Evolutionary conservation across 2,329 filamentous ascomycete genomes (phyloP), one percentile per base, ranked within the genome.

Genomic region (Aspergillus brasiliensis): DNA sequence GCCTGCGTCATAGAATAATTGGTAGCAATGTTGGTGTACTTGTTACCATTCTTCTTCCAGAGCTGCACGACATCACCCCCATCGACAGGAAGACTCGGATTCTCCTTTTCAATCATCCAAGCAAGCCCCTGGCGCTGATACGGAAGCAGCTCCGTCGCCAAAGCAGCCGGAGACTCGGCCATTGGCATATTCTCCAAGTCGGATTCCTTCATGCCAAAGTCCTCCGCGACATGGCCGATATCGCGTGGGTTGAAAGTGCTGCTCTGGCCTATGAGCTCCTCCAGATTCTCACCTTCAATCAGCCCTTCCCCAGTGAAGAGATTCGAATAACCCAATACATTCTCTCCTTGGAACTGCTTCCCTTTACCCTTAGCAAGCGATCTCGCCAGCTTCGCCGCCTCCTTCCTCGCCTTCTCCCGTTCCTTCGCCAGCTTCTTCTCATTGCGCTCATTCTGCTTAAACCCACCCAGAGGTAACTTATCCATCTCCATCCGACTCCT

Each of bases 51-150:
- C 53, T 79, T 84, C 70, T 88, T 90, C 92, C 92, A 97, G 13
- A 96, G 80, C 75, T 96, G 92, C 1, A 91, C 86, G 23, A 87
- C 78, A 10, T 90, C 84, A 1, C 82, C 77, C 0, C 83, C 84
- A 25, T 77, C 73, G 2, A 79, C 68, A 3, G 92, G 91, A 11
- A 90, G 78, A 37, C 82, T 73, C 0, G 91, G 91, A 13, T 82
- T 85, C 73, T 97, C 92, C 67, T 91, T 91, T 7, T 86, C 81
- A 17, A 87, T 80, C 84, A 97, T 86, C 92, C 92, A 97, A 15
- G 88, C 86, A 40, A 97, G 79, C 6, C 91, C 92, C 80, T 94
- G 80, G 34, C 77, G 84, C 70, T 97, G 92, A 74, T 96, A 95
- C 1, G 91, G 89, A 59, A 96, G 81, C 51, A 97, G 79, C 40